phyloP scores from a whole-genome alignment of 345 rosid genomes.

The Eucalyptus rudis region DNA sequence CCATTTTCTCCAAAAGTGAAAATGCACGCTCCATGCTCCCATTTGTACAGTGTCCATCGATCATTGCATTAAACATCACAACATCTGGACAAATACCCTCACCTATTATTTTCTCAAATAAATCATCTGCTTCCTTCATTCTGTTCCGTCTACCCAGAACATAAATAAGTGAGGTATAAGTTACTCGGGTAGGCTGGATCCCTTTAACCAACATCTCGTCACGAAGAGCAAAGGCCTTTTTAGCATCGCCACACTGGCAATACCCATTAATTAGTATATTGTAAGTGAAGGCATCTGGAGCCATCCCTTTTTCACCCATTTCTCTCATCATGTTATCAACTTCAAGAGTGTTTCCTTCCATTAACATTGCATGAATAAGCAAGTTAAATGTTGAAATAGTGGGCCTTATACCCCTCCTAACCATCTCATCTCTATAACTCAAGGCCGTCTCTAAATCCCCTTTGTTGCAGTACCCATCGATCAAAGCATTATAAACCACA shows the following conservation, averaged over 20 bases:
- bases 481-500: constrained; percentile 69
- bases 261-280: constrained; percentile 83
- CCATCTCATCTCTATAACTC: constrained; percentile 68
- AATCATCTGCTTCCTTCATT: constrained; percentile 60
- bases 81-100: constrained; percentile 46
- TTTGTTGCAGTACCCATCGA: constrained; percentile 60
- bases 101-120: constrained; percentile 41
- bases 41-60: constrained; percentile 64
- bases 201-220: constrained; percentile 59
- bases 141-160: constrained; percentile 50
- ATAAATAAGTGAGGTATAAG: constrained; percentile 75
- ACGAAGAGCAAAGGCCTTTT: constrained; percentile 52
- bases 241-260: constrained; percentile 55
- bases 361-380: constrained; percentile 67
- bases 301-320: constrained; percentile 46
- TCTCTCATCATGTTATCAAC: constrained; percentile 59
- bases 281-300: constrained; percentile 57
- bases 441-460: constrained; percentile 60
- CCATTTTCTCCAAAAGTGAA: constrained; percentile 59
- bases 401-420: constrained; percentile 42
- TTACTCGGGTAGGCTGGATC: constrained; percentile 51
- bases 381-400: constrained; percentile 73
- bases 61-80: constrained; percentile 68
- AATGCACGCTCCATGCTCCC: constrained; percentile 65
- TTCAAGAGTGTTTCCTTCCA: constrained; percentile 51